A percentile compares a stretch with the other conserved stretches of the same genome.
Evolutionary conservation across 306 rosid species (phyloP).

Genomic region (Lablab purpureus): DNA sequence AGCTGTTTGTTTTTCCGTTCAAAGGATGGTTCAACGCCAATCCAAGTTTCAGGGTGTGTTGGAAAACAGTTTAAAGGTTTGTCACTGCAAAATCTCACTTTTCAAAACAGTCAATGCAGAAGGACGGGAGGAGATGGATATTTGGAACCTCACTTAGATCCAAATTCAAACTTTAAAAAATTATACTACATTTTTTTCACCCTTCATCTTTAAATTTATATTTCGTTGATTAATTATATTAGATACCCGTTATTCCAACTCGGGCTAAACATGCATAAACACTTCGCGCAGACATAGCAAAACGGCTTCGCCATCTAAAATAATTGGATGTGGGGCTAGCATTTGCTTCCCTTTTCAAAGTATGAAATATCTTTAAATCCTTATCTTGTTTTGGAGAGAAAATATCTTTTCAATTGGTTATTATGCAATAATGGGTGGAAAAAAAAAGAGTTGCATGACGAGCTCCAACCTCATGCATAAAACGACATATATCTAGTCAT

Average conservation of each 20-base stretch:
- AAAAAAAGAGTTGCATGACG: background rate
- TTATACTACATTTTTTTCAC: background rate
- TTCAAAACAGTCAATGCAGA: background rate
- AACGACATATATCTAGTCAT: background rate
- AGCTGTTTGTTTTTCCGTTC: background rate
- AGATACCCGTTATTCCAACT: background rate
- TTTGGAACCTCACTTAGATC: background rate
- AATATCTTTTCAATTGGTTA: conserved; percentile 12
- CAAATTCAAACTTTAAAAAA: background rate
- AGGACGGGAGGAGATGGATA: too few species aligned
- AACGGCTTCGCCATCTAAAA: background rate
- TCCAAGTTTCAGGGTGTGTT: background rate
- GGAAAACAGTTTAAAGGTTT: too few species aligned
- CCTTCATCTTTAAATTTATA: background rate
- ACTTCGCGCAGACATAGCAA: background rate
- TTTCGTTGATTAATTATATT: conserved; percentile 2
- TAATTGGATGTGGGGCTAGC: conserved; percentile 6
- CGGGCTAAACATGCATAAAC: background rate
- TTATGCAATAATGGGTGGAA: background rate
- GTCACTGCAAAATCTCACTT: too few species aligned
- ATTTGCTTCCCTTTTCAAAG: background rate
- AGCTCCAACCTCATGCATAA: background rate
- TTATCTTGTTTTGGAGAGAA: background rate
- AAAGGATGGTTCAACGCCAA: background rate
- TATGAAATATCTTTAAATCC: conserved; percentile 7